Percentiles rank a stretch among this genome's conserved stretches.
Evolutionary conservation across 1,139 yeast species (phyloP).

Genomic region (Candida glucosophila): DNA sequence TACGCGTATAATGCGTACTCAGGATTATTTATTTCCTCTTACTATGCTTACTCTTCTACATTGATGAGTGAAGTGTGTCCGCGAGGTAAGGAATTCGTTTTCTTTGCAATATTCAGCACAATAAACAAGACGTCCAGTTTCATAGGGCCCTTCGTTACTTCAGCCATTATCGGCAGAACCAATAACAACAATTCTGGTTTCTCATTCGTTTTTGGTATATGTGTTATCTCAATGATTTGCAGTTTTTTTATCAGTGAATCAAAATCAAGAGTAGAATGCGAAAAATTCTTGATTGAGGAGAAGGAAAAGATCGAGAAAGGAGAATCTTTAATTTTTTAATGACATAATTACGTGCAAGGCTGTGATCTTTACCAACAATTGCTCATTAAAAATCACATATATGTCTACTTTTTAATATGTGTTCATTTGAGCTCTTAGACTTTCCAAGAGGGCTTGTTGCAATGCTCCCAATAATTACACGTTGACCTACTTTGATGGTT

Average conservation of each 20-base stretch:
- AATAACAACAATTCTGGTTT: constrained; percentile 5
- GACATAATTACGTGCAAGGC: too few species aligned
- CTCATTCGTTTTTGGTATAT: constrained; percentile 4
- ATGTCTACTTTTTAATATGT: too few species aligned
- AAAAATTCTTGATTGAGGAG: constrained; percentile 4
- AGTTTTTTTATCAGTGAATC: constrained; percentile 3
- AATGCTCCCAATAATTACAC: too few species aligned
- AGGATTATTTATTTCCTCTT: constrained; percentile 4
- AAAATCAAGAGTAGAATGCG: constrained; percentile 5
- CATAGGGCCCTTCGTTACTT: constrained; percentile 5
- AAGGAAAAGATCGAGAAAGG: constrained; percentile 1
- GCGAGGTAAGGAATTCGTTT: constrained; percentile 6
- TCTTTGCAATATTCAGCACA: constrained; percentile 5
- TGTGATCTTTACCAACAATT: too few species aligned
- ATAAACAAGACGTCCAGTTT: constrained; percentile 6
- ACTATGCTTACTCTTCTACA: constrained; percentile 5
- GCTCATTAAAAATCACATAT: too few species aligned
- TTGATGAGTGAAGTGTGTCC: constrained; percentile 6
- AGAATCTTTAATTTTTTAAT: constrained; percentile 1
- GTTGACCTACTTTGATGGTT: too few species aligned
- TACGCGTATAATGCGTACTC: constrained; percentile 5
- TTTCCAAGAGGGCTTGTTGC: too few species aligned
- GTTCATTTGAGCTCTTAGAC: too few species aligned
- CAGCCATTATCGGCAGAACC: constrained; percentile 4
- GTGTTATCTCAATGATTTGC: constrained; percentile 2